Percentiles rank a stretch among this genome's conserved stretches.
Conservation (phyloP, 148 eudicot species). For the Pharnaceum exiguum region DNA sequence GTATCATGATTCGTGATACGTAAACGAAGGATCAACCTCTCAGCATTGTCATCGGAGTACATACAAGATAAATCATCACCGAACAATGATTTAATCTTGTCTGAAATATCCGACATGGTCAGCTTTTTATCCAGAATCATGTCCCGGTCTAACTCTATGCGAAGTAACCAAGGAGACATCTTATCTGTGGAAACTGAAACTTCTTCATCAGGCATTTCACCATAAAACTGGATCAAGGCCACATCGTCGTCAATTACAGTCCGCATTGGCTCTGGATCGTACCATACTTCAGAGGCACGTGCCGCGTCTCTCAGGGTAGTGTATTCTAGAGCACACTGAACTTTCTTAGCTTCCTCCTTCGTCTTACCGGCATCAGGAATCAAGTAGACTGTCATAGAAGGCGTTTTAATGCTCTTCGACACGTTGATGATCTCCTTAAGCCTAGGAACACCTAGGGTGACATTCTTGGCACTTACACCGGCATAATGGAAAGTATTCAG, state of each 20-base stretch:
- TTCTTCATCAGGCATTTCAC: constrained; percentile 99
- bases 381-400: constrained; percentile 88
- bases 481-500: constrained; percentile 97
- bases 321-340: constrained; percentile 92
- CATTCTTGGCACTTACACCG: constrained; percentile 99
- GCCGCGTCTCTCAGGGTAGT: constrained; percentile 92
- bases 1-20: constrained; percentile 96
- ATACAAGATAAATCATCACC: constrained; percentile 91
- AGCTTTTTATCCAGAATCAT: constrained; percentile 99
- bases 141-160: constrained; percentile 89
- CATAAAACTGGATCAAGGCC: constrained; percentile 87
- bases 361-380: constrained; percentile 66
- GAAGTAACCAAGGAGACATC: constrained; percentile 98
- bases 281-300: constrained; percentile 99
- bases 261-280: constrained; percentile 94
- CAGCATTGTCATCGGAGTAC: constrained; percentile 95
- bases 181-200: constrained; percentile 84
- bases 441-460: constrained; percentile 97
- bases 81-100: constrained; percentile 86
- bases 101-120: constrained; percentile 98
- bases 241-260: constrained; percentile 90
- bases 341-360: constrained; percentile 88
- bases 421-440: constrained; percentile 97
- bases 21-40: constrained; percentile 88
- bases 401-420: constrained; percentile 95